Conservation (phyloP, 805 yeast species). For the Ogataea sp. region DNA sequence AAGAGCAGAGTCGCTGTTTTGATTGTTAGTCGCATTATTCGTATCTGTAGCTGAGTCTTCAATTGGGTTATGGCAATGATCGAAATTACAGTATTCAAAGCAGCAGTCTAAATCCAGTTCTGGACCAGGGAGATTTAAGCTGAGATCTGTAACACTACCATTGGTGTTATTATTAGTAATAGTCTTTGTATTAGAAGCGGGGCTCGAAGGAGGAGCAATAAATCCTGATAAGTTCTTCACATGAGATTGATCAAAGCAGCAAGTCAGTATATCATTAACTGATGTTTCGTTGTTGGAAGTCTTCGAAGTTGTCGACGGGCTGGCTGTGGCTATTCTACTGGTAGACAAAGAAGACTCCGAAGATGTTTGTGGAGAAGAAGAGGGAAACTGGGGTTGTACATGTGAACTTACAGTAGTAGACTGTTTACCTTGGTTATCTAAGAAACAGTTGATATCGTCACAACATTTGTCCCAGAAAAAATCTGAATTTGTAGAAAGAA, state of each 20-base stretch:
- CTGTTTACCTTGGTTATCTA: background rate
- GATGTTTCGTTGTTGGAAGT: too few relatives aligned
- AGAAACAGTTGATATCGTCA: background rate
- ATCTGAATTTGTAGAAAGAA: background rate
- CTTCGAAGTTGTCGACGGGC: too few relatives aligned
- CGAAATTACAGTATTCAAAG: slow-evolving; percentile 18
- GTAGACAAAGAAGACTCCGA: background rate
- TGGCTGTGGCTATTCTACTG: too few relatives aligned
- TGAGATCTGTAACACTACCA: too few relatives aligned
- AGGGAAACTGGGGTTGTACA: too few relatives aligned
- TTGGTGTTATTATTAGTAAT: background rate
- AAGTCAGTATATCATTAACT: slow-evolving; percentile 12
- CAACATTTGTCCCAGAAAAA: slow-evolving; percentile 1
- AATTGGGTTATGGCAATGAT: slow-evolving; percentile 6
- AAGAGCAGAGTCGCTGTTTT: too few relatives aligned
- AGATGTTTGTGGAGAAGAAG: background rate
- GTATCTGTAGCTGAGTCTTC: too few relatives aligned
- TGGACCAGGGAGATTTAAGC: too few relatives aligned
- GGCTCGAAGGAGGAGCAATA: too few relatives aligned
- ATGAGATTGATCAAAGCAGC: slow-evolving; percentile 19
- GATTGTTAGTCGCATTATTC: too few relatives aligned
- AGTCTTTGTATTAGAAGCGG: too few relatives aligned
- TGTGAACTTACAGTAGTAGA: background rate
- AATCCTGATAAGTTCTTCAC: too few relatives aligned
- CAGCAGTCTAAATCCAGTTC: slow-evolving; percentile 18